These are phyloP conservation scores for Didymella pomorum DNA, from an alignment of 2,329 filamentous ascomycete species.

Conservation along the genomic window DNA sequence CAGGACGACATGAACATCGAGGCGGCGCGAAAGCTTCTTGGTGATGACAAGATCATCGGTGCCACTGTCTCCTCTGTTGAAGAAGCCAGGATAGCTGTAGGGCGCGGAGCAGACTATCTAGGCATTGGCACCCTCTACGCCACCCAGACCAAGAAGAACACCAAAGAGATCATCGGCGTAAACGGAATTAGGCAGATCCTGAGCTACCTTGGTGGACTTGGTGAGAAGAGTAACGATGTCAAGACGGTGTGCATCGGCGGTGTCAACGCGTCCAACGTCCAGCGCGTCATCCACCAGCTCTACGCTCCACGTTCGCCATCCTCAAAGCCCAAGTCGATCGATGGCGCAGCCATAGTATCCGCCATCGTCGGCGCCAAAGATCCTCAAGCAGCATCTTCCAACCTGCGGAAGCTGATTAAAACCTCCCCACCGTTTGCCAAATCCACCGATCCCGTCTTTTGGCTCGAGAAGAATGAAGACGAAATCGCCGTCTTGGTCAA, in stretches of 20 bases:
- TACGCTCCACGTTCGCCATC: slow-evolving; percentile 45
- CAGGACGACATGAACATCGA: slow-evolving; percentile 85
- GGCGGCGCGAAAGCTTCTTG: slow-evolving; percentile 75
- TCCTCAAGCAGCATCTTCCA: slow-evolving; percentile 68
- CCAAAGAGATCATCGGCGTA: slow-evolving; percentile 80
- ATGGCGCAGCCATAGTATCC: slow-evolving; percentile 88
- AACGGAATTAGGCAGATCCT: slow-evolving; percentile 75
- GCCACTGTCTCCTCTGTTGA: slow-evolving; percentile 79
- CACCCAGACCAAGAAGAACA: slow-evolving; percentile 83
- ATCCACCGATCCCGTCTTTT: slow-evolving; percentile 28
- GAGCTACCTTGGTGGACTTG: slow-evolving; percentile 61
- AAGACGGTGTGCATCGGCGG: slow-evolving; percentile 85
- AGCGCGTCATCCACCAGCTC: slow-evolving; percentile 77
- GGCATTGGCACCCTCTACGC: slow-evolving; percentile 91
- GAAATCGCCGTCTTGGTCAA: slow-evolving; percentile 24
- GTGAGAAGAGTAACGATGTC: slow-evolving; percentile 39
- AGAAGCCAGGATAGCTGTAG: slow-evolving; percentile 76
- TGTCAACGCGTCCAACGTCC: slow-evolving; percentile 78
- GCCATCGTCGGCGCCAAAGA: slow-evolving; percentile 80
- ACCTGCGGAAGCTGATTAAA: slow-evolving; percentile 66
- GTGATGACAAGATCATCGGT: slow-evolving; percentile 81
- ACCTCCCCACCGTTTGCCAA: slow-evolving; percentile 33
- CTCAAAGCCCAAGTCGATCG: slow-evolving; percentile 64
- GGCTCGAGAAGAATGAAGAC: slow-evolving; percentile 29
- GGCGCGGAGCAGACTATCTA: slow-evolving; percentile 84